These are phyloP conservation scores for Bipolaris victoriae DNA, from an alignment of 2,329 filamentous ascomycete genomes.

Conservation along the genomic window DNA sequence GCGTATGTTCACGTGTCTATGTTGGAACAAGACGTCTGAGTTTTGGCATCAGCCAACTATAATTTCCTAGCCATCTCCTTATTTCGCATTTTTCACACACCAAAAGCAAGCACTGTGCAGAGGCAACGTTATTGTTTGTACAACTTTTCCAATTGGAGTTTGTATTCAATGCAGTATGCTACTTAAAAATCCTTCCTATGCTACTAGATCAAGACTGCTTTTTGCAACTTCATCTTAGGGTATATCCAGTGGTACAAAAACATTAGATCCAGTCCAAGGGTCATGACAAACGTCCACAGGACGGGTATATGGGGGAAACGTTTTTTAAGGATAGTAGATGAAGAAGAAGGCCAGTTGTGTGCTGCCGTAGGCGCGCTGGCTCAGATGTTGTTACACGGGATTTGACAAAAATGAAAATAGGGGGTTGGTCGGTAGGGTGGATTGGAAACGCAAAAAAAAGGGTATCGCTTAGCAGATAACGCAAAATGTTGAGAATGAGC, in stretches of 20 bases:
- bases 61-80: background rate
- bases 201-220: conserved; percentile 9
- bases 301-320: conserved; percentile 26
- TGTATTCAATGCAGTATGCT: conserved; percentile 9
- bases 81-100: too few relatives aligned
- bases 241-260: conserved; percentile 25
- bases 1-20: too few relatives aligned
- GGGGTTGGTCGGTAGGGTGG: background rate
- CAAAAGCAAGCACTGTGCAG: background rate
- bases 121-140: background rate
- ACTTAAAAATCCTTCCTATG: background rate
- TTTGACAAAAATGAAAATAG: conserved; percentile 2
- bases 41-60: background rate
- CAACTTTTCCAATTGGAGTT: background rate
- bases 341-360: conserved; percentile 4
- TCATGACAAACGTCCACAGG: conserved; percentile 30
- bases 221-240: conserved; percentile 17
- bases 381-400: conserved; percentile 17
- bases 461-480: conserved; percentile 26
- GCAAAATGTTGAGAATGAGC: background rate
- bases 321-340: conserved; percentile 11
- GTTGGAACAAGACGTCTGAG: too few relatives aligned
- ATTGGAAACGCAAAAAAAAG: conserved; percentile 14
- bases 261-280: conserved; percentile 41
- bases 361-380: conserved; percentile 6